Percentiles rank a stretch among this genome's conserved stretches.
Evolutionary conservation across 2,329 filamentous ascomycete species (phyloP).

Genomic region (Penicillium janthinellum): DNA sequence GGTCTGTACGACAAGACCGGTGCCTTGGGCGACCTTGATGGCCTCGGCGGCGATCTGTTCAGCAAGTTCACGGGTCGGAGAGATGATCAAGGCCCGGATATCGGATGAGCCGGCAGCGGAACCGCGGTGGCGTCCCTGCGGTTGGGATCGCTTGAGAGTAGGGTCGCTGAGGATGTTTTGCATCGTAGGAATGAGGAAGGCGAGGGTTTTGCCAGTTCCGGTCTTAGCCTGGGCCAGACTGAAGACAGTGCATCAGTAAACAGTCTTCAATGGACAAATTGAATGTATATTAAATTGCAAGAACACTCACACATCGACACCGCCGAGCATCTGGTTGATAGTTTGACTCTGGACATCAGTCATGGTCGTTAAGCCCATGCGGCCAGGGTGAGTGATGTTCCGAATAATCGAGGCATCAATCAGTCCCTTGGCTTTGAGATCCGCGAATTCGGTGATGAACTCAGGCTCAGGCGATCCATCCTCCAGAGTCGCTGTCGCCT

Average conservation of each 20-base stretch:
- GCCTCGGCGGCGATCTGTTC: constrained; percentile 73
- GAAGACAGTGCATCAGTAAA: constrained; percentile 22
- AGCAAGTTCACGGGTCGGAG: constrained; percentile 64
- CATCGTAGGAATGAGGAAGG: constrained; percentile 83
- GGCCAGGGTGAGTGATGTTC: constrained; percentile 61
- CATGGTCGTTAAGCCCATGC: constrained; percentile 81
- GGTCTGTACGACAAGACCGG: constrained; percentile 68
- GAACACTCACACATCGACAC: constrained; percentile 73
- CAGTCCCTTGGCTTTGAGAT: constrained; percentile 41
- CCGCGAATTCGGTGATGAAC: constrained; percentile 41
- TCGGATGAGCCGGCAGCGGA: constrained; percentile 40
- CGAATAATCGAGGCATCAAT: constrained; percentile 67
- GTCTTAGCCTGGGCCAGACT: constrained; percentile 94
- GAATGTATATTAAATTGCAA: background rate
- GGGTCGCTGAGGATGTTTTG: constrained; percentile 75
- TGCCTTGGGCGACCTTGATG: constrained; percentile 63
- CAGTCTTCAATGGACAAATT: background rate
- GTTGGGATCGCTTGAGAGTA: constrained; percentile 45
- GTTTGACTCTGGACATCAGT: constrained; percentile 88
- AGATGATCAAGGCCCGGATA: constrained; percentile 63
- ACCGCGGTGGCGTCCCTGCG: constrained; percentile 9
- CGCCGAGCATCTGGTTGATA: constrained; percentile 76
- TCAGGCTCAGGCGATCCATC: constrained; percentile 12
- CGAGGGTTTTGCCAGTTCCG: constrained; percentile 94
- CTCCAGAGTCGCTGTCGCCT: constrained; percentile 23